These are phyloP conservation scores for Tanozyma kutaoensis DNA, from an alignment of 805 yeast genomes.

Conservation along the genomic window DNA sequence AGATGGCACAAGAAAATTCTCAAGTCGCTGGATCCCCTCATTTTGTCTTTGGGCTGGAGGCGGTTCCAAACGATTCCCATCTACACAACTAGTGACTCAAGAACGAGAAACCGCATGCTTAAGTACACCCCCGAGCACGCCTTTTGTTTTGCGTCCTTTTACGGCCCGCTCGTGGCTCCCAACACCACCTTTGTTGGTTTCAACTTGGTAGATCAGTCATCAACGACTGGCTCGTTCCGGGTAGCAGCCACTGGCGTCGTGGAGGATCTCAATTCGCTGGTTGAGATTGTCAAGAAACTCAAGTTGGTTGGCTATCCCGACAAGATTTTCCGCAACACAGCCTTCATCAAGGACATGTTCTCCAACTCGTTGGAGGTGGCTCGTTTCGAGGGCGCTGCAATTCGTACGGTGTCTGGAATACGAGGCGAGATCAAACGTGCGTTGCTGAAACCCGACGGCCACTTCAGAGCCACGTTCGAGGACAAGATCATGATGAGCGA, in stretches of 20 bases:
- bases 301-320: slow-evolving; percentile 92
- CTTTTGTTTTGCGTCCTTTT: slow-evolving; percentile 88
- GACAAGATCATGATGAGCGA: slow-evolving; percentile 89
- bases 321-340: slow-evolving; percentile 90
- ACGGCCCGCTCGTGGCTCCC: slow-evolving; percentile 95
- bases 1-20: slow-evolving; percentile 97
- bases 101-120: slow-evolving; percentile 96
- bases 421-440: slow-evolving; percentile 97
- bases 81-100: slow-evolving; percentile 91
- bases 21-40: slow-evolving; percentile 91
- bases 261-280: slow-evolving; percentile 81
- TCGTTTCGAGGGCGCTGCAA: slow-evolving; percentile 94
- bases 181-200: slow-evolving; percentile 96
- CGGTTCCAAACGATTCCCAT: slow-evolving; percentile 94
- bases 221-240: slow-evolving; percentile 82
- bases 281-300: slow-evolving; percentile 89
- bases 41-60: slow-evolving; percentile 94
- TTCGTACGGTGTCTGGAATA: slow-evolving; percentile 93
- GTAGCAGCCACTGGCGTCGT: slow-evolving; percentile 96
- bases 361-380: slow-evolving; percentile 88
- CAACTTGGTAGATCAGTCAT: slow-evolving; percentile 70
- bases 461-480: slow-evolving; percentile 92
- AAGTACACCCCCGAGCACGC: slow-evolving; percentile 98
- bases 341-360: slow-evolving; percentile 96
- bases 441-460: slow-evolving; percentile 86